Evolutionary conservation across 2,329 filamentous ascomycete genomes (phyloP).

Genomic region (Fusarium albosuccineum): DNA sequence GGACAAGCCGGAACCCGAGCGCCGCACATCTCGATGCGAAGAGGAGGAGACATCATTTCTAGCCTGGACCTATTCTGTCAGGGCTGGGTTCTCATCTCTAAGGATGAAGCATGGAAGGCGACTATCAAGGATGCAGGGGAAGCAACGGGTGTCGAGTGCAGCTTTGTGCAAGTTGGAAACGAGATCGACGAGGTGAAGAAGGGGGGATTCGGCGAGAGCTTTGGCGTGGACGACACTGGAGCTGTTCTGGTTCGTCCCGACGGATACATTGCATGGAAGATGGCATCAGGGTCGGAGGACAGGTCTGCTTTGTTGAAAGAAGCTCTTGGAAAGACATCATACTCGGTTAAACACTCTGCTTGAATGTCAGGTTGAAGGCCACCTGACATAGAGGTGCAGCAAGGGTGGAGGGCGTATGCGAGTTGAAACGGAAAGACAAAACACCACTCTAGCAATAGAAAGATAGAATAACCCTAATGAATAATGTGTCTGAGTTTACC

Average conservation of each 20-base stretch:
- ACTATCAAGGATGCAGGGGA: neutral
- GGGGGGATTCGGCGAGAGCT: constrained; percentile 1
- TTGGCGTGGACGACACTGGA: constrained; percentile 15
- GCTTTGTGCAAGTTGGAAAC: constrained; percentile 15
- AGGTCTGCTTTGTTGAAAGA: neutral
- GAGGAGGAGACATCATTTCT: constrained; percentile 3
- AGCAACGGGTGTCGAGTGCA: neutral
- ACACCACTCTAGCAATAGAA: neutral
- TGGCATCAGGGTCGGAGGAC: neutral
- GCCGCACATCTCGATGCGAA: constrained; percentile 32
- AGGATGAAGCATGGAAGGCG: constrained; percentile 16
- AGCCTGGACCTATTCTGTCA: constrained; percentile 29
- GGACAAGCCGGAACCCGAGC: constrained; percentile 42
- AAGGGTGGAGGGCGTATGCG: neutral
- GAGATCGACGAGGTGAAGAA: constrained; percentile 8
- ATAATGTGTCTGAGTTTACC: no score
- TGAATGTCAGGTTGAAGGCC: neutral
- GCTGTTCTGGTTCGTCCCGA: constrained; percentile 25
- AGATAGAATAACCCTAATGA: neutral
- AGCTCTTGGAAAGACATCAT: neutral
- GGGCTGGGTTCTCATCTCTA: constrained; percentile 25
- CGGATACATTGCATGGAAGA: constrained; percentile 30
- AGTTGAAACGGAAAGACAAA: neutral
- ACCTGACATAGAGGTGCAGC: neutral
- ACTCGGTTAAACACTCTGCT: neutral